Base-by-base conservation (phyloP, 306 rosid genomes). In the Neltuma alba region DNA sequence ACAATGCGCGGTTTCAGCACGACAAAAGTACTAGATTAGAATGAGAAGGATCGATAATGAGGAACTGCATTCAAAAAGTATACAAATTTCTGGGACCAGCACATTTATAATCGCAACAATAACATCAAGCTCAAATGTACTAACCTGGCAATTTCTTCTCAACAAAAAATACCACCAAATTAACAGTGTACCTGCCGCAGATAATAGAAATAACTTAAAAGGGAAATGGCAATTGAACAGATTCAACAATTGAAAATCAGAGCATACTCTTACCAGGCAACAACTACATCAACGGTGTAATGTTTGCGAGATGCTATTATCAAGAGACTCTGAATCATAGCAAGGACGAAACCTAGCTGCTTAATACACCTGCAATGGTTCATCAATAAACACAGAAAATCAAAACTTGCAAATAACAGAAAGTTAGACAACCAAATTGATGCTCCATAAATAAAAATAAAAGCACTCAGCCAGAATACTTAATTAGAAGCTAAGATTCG, bases 251-350 rank as follows among this genome's bases (percentile, higher is more conserved):
- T 15, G 68, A 48, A 34, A 16, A 36, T 47, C 50, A 74, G 13
- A 61, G 45, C 34, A 79, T 23, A 31, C 37, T 77, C 69, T 79
- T 86, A 95, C 99, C 99, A 96, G 58, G 99, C 99, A 40, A 96
- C 99, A 76, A 96, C 96, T 9, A 96, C 87, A 23, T 96, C 99
- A 41, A 96, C 99, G 0, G 99, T 89, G 88, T 96, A 96, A 91
- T 96, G 99, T 83, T 96, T 96, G 83, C 97, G 99, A 31, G 99
- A 93, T 44, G 99, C 99, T 69, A 96, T 85, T 44, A 96, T 96
- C 87, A 96, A 87, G 68, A 96, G 83, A 81, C 98, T 93, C 86
- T 89, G 99, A 83, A 83, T 83, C 73, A 89, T 86, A 52, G 93
- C 98, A 47, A 96, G 97, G 72, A 87, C 66, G 94, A 98, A 96